Base-by-base conservation (phyloP, 2,329 filamentous ascomycete species). In the Cladosporium halotolerans region DNA sequence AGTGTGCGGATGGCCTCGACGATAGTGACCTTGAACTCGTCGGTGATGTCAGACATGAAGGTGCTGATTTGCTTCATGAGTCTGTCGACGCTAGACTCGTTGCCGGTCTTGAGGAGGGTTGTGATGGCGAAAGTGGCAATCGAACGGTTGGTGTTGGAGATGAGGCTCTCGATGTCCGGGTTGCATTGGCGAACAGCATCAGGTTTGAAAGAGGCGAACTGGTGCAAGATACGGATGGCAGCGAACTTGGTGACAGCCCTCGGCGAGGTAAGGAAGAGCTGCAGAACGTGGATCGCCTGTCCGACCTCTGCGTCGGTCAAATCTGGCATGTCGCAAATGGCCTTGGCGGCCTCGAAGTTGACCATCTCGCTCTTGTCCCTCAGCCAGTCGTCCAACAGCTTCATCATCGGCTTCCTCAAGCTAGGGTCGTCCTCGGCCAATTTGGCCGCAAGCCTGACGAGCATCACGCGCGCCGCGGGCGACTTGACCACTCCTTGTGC, bases 1-100 rank as follows among this genome's bases (percentile, higher is more conserved):
- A 99, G 76, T 3, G 93, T 97, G 57, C 93, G 87, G 67, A 99
- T 96, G 40, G 93, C 93, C 72, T 99, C 93, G 41, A 99, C 92
- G 65, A 99, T 96, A n/a, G 93, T 99, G 62, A 99, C 96, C 79
- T 97, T 99, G 79, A 99, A 99, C 72, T 99, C 93, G 68, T 99
- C 93, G 6, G 92, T 96, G 61, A 97, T 97, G 72, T 97, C 93
- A 4, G 91, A 89, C 93, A 99, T 97, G 76, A 99, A 96, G 38
- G 88, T 86, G 19, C 89, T 90, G 58, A 99, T 97, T 71, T 97
- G 91, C 80, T 96, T 96, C 90, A 99, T 96, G 61, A 99, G 75
- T 51, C 93, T 85, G 70, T 99, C 93, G 42, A 99, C 93, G 62
- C 90, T 96, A 38, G 89, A 89, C 74, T 99, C 93, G 68, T 97